Conservation (phyloP, 1,284 basidiomycete species). For the Heterobasidion annosum region DNA sequence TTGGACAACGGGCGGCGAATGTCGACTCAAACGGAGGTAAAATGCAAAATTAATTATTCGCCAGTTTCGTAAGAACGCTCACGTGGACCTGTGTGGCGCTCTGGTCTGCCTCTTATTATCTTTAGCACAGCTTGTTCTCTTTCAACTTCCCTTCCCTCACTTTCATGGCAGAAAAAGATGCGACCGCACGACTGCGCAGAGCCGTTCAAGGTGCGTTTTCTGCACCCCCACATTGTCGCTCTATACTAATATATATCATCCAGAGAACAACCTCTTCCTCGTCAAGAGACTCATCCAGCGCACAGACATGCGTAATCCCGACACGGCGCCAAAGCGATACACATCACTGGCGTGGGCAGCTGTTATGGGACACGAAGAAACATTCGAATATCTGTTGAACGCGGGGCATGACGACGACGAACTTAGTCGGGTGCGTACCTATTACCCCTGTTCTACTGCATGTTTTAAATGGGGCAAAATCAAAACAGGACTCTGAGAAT, state of each 20-base stretch:
- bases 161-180: conserved; percentile 73
- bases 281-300: conserved; percentile 74
- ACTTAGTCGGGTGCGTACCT: conserved; percentile 65
- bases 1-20: background rate
- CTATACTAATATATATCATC: conserved; percentile 5
- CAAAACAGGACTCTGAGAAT: conserved; percentile 71
- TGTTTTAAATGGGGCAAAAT: background rate
- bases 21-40: background rate
- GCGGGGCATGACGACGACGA: conserved; percentile 88
- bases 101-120: background rate
- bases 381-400: conserved; percentile 79
- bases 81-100: background rate
- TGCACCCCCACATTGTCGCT: conserved; percentile 5
- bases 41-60: too few relatives aligned
- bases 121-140: conserved; percentile 11
- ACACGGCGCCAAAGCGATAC: conserved; percentile 62
- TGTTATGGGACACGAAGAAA: conserved; percentile 76
- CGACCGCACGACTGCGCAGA: conserved; percentile 61
- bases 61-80: background rate
- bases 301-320: conserved; percentile 85
- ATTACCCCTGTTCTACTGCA: background rate
- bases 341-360: conserved; percentile 89
- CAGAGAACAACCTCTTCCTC: conserved; percentile 89
- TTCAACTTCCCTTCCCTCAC: background rate
- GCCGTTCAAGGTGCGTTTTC: conserved; percentile 61